These are phyloP conservation scores for Colletotrichum orbiculare DNA, from an alignment of 2,329 filamentous ascomycete species.

Conservation along the genomic window DNA sequence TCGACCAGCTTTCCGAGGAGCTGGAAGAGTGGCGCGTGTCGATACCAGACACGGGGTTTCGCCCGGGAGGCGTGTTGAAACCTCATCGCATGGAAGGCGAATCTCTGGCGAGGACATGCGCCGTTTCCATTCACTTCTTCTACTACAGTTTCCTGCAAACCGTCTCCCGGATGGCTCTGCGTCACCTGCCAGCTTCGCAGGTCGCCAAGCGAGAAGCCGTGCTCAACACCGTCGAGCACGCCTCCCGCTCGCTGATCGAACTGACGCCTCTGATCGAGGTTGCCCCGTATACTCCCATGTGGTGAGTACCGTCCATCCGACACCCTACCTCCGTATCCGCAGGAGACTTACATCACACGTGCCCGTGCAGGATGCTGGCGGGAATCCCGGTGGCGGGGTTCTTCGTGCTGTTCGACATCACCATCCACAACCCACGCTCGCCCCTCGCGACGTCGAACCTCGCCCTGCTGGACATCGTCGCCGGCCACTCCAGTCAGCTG, in stretches of 20 bases:
- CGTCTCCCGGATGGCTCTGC: constrained; percentile 42
- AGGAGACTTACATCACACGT: background rate
- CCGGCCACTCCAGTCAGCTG: constrained; percentile 53
- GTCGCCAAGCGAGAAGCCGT: constrained; percentile 31
- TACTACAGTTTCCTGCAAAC: constrained; percentile 45
- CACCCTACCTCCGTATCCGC: background rate
- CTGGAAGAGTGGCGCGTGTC: constrained; percentile 43
- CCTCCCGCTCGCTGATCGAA: constrained; percentile 43
- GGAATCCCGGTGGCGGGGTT: constrained; percentile 49
- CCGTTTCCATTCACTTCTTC: constrained; percentile 41
- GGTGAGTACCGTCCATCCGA: constrained; percentile 33
- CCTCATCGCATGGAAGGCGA: constrained; percentile 27
- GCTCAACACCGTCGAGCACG: constrained; percentile 38
- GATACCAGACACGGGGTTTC: constrained; percentile 39
- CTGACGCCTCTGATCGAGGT: constrained; percentile 44
- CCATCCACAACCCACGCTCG: constrained; percentile 47
- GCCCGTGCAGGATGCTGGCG: constrained; percentile 41
- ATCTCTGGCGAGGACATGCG: constrained; percentile 11
- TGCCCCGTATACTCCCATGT: constrained; percentile 43
- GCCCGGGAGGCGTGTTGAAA: constrained; percentile 33
- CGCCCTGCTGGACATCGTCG: constrained; percentile 51
- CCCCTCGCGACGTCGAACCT: constrained; percentile 49
- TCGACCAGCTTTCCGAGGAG: constrained; percentile 43
- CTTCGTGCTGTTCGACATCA: constrained; percentile 54
- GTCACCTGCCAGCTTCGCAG: constrained; percentile 29